These are phyloP conservation scores for Dillenia suffruticosa DNA, from an alignment of 164 flowering plant species.

Conservation along the genomic window DNA sequence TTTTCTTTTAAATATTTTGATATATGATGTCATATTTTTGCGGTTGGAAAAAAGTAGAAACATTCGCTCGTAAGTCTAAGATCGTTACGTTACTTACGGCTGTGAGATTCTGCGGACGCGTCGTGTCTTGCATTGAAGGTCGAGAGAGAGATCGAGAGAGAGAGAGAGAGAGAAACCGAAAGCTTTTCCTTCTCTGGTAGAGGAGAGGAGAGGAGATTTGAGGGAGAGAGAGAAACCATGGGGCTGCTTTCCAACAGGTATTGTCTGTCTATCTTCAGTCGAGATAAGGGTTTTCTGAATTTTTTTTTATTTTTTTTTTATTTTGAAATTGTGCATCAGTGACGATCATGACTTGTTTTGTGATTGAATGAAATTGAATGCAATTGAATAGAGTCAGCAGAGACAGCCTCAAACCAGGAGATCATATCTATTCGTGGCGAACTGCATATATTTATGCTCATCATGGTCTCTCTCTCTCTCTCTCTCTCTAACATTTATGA, in stretches of 20 bases:
- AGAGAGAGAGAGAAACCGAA: too few relatives aligned
- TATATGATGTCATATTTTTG: too few relatives aligned
- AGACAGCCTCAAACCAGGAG: constrained; percentile 61
- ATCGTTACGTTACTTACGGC: too few relatives aligned
- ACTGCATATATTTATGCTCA: constrained; percentile 68
- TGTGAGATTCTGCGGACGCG: too few relatives aligned
- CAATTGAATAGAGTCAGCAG: constrained; percentile 30
- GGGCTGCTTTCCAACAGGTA: constrained; percentile 60
- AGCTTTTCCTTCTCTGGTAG: not conserved
- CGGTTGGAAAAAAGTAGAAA: too few relatives aligned
- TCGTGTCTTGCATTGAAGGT: too few relatives aligned
- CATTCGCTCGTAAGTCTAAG: too few relatives aligned
- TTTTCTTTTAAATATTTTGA: too few relatives aligned
- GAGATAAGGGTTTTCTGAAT: not conserved
- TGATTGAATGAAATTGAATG: too few relatives aligned
- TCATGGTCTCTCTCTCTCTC: constrained; percentile 38
- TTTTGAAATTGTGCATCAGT: too few relatives aligned
- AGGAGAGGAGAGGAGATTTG: not conserved
- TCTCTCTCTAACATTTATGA: constrained; percentile 1
- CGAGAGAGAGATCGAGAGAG: too few relatives aligned
- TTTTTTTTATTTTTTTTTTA: not conserved
- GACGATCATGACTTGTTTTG: not conserved
- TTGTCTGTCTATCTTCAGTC: not conserved
- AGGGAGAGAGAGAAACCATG: constrained; percentile 20
- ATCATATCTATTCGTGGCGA: constrained; percentile 82